Evolutionary conservation across 139 green algal species (phyloP).

Genomic region (Zygnema cylindricum): DNA sequence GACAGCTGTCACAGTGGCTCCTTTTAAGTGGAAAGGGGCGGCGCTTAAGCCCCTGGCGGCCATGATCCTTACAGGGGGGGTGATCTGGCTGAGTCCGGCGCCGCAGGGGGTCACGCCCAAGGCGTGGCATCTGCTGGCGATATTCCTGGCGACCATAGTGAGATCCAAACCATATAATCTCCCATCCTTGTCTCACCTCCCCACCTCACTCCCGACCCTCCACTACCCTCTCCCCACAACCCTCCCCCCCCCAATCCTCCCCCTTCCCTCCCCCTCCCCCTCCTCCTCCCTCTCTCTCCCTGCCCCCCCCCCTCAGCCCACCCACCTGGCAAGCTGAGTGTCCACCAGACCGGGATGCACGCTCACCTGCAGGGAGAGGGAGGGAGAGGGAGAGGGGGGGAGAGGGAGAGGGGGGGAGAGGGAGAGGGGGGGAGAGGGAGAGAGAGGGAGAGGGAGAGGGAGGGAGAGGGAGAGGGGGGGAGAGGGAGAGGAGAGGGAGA

Average conservation of each 20-base stretch:
- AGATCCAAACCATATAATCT: conserved; percentile 90
- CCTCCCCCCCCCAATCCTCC: no score
- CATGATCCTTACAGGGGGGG: conserved; percentile 76
- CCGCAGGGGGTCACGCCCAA: conserved; percentile 81
- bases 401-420: neutral
- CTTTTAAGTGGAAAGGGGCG: conserved; percentile 75
- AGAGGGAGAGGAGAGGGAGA: no score
- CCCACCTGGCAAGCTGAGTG: conserved; percentile 39
- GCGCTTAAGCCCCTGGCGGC: conserved; percentile 88
- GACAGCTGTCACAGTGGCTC: conserved; percentile 11
- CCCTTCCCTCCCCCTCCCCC: no score
- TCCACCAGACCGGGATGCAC: conserved; percentile 46
- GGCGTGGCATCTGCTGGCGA: conserved; percentile 85
- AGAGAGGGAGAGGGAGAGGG: neutral
- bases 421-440: no score
- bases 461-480: no score
- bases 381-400: neutral
- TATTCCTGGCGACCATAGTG: conserved; percentile 85
- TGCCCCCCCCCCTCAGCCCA: no score
- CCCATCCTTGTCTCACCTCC: conserved; percentile 23
- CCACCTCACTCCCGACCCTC: no score
- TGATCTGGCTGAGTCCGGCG: conserved; percentile 82
- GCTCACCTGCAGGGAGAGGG: conserved; percentile 43
- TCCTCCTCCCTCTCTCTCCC: no score
- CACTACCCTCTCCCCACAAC: no score